Evolutionary conservation across 2,329 filamentous ascomycete species (phyloP).

Genomic region (Cercospora canescens): DNA sequence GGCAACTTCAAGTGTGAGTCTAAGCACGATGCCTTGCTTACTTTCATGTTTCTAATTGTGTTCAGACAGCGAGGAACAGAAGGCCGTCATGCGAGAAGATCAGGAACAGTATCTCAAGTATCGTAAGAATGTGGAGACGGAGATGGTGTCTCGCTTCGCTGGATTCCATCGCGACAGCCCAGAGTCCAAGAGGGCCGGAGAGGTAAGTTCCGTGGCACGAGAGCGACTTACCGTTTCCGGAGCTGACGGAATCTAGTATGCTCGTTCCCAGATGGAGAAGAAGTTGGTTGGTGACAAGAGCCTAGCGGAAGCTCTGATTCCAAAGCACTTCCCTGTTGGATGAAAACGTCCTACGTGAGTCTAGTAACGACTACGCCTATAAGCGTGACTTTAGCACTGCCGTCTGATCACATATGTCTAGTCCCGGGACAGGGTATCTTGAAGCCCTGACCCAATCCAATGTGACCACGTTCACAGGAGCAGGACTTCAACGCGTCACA

Average conservation of each 20-base stretch:
- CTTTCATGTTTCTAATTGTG: not conserved
- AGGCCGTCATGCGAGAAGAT: not conserved
- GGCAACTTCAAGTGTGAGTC: conserved; percentile 46
- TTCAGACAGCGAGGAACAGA: not conserved
- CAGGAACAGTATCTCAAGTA: not conserved
- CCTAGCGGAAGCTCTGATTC: conserved; percentile 52
- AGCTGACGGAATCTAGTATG: conserved; percentile 44
- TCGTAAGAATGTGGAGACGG: not conserved
- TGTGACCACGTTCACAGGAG: not conserved
- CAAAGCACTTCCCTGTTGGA: conserved; percentile 48
- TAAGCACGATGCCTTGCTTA: conserved; percentile 23
- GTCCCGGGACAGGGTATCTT: not conserved
- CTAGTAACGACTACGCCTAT: conserved; percentile 55
- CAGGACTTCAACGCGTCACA: conserved; percentile 43
- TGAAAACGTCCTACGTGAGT: conserved; percentile 51
- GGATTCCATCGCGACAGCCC: not conserved
- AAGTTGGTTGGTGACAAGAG: conserved; percentile 56
- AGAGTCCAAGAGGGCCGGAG: not conserved
- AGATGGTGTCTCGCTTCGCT: not conserved
- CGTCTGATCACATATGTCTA: not conserved
- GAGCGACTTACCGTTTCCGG: not conserved
- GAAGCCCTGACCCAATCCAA: not conserved
- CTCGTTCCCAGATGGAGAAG: conserved; percentile 54
- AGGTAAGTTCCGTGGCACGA: not conserved
- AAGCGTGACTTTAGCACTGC: not conserved